Conservation (phyloP, 2,329 filamentous ascomycete species). For the Amauroascus verrucosus region DNA sequence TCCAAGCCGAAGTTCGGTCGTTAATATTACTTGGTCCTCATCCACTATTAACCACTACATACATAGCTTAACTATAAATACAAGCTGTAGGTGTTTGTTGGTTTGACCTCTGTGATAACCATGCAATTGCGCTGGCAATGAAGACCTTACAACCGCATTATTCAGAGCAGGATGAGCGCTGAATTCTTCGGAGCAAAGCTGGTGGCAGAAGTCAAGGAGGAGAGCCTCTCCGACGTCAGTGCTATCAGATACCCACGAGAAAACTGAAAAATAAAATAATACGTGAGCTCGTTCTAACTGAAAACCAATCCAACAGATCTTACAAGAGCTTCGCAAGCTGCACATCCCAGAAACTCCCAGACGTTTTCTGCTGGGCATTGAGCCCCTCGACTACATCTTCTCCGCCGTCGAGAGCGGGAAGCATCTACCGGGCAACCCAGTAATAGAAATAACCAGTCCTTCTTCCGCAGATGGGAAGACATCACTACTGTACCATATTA, state of each 20-base stretch:
- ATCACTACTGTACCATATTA: conserved; percentile 48
- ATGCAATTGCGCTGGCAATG: neutral
- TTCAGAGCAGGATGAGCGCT: conserved; percentile 8
- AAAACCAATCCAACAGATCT: neutral
- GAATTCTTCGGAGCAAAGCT: conserved; percentile 42
- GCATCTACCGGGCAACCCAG: conserved; percentile 21
- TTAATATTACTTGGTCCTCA: no score
- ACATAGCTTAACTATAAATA: no score
- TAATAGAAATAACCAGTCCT: conserved; percentile 46
- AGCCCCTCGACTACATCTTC: conserved; percentile 6
- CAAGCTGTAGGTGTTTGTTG: no score
- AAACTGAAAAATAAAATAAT: no score
- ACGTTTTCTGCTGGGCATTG: conserved; percentile 2
- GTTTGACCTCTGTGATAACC: no score
- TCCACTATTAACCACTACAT: no score
- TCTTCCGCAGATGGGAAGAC: conserved; percentile 48
- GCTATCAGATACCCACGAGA: neutral
- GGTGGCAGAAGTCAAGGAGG: conserved; percentile 42
- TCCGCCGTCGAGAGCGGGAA: neutral
- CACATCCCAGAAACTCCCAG: neutral
- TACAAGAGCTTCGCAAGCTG: neutral
- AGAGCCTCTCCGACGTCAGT: conserved; percentile 43
- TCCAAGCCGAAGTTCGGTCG: no score
- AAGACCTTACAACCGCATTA: neutral
- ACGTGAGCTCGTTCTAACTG: neutral